Base-by-base conservation (phyloP, 306 rosid genomes). In the Trifolium repens region DNA sequence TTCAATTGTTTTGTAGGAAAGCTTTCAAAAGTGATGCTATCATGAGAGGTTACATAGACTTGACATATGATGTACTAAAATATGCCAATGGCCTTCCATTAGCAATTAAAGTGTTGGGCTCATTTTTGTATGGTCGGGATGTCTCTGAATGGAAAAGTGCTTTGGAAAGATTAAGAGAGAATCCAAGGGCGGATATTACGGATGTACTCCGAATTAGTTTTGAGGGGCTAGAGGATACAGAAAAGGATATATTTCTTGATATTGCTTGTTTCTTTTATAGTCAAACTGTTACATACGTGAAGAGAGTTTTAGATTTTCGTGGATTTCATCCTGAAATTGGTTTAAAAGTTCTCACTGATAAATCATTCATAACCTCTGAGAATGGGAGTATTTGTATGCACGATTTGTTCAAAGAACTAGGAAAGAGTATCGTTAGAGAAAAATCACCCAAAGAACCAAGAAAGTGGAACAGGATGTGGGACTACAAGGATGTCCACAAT, bases 381-480 rank as follows among this genome's bases (percentile, higher is more conserved):
- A 0, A 0, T 0, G 30, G 12, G 11, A 0, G 0, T 0, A 16
- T 78, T 17, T 0, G 0, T 0, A 69, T 69, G 81, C 76, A 78
- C 22, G 76, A 69, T 15, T 19, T 78, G 63, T 35, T 78, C 16
- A 13, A 0, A 60, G 76, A 78, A 19, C 7, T 78, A 1, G 81
- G 81, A 4, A 69, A 10, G 30, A 59, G 53, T 6, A 78, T 78
- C 52, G 54, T 78, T 32, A n/a, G 71, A 19, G 75, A 46, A 77
- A 68, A 44, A 58, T 69, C 75, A 46, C 81, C 69, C 12, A 77
- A 68, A 11, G 62, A 77, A 4, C 81, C 81, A 32, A 14, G 76
- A 60, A 77, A 59, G 52, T 77, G 76, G 76, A 77, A 27, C 17
- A 69, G 75, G 62, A 9, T 69, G 30, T 77, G 81, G 81, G 4